These are phyloP conservation scores for Taiozyma sp. DNA, from an alignment of 1,139 yeast species.

Conservation along the genomic window DNA sequence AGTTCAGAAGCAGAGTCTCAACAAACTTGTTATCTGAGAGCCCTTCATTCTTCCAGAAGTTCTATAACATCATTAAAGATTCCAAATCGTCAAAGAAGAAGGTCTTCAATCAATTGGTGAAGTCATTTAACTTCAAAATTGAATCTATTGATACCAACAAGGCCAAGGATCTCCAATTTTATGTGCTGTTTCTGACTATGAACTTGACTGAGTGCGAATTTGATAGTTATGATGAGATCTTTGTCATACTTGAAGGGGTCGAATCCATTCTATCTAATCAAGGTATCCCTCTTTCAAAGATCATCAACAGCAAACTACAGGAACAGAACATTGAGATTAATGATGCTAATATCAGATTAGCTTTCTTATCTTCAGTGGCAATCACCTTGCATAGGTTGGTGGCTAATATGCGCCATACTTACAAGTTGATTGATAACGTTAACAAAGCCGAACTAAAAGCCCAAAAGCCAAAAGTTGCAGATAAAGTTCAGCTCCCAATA, in stretches of 20 bases:
- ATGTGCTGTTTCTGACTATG: conserved; percentile 32
- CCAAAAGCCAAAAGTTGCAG: not conserved
- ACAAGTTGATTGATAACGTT: conserved; percentile 3
- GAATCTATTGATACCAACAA: conserved; percentile 8
- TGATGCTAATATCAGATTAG: conserved; percentile 1
- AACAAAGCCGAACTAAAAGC: not conserved
- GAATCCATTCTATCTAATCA: conserved; percentile 8
- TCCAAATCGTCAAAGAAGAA: conserved; percentile 43
- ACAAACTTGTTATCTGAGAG: conserved; percentile 10
- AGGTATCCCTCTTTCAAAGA: conserved; percentile 1
- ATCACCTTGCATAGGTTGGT: conserved; percentile 4
- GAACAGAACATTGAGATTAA: not conserved
- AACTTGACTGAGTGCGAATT: conserved; percentile 31
- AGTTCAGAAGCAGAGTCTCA: conserved; percentile 27
- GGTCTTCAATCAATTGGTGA: conserved; percentile 35
- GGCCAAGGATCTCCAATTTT: conserved; percentile 22
- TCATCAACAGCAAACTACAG: not conserved
- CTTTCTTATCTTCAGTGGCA: conserved; percentile 5
- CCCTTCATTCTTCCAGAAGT: conserved; percentile 24
- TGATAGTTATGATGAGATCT: conserved; percentile 39
- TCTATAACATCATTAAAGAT: conserved; percentile 41
- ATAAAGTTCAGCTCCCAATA: not conserved
- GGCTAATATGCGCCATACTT: conserved; percentile 1
- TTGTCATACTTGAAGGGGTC: conserved; percentile 7
- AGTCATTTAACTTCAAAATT: conserved; percentile 30